Evolutionary conservation across 768 basidiomycete species (phyloP).

Genomic region (Hypsizygus marmoreus): DNA sequence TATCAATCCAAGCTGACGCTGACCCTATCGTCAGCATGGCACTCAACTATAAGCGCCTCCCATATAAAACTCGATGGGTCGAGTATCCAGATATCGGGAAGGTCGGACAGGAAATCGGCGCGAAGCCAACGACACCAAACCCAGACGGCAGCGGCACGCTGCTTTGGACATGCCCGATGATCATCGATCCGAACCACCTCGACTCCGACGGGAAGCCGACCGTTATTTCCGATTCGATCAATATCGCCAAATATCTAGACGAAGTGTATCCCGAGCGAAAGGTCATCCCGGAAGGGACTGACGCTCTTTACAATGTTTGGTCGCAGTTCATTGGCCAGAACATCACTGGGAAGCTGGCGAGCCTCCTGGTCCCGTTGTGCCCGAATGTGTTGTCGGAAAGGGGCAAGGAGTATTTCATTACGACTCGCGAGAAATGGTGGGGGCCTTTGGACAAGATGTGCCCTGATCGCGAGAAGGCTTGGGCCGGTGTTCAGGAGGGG

Average conservation of each 20-base stretch:
- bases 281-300: constrained; percentile 16
- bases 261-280: constrained; percentile 17
- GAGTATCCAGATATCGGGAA: constrained; percentile 43
- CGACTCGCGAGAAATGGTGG: constrained; percentile 16
- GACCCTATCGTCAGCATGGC: constrained; percentile 8
- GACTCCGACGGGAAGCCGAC: constrained; percentile 10
- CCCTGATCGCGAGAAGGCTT: constrained; percentile 11
- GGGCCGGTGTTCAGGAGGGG: constrained; percentile 11
- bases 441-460: constrained; percentile 13
- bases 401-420: constrained; percentile 13
- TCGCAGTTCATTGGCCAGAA: constrained; percentile 3
- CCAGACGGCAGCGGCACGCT: constrained; percentile 14
- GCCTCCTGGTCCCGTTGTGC: constrained; percentile 3
- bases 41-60: constrained; percentile 24
- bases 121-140: constrained; percentile 23
- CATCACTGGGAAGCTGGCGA: not conserved
- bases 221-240: constrained; percentile 14
- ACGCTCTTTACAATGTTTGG: constrained; percentile 13
- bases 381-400: constrained; percentile 8
- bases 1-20: too few relatives aligned
- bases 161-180: constrained; percentile 16
- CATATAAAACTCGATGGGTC: constrained; percentile 42
- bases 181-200: constrained; percentile 15
- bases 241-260: constrained; percentile 19
- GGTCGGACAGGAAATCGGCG: constrained; percentile 32